Conservation (phyloP, 768 basidiomycete species). For the Suillus bovinus region DNA sequence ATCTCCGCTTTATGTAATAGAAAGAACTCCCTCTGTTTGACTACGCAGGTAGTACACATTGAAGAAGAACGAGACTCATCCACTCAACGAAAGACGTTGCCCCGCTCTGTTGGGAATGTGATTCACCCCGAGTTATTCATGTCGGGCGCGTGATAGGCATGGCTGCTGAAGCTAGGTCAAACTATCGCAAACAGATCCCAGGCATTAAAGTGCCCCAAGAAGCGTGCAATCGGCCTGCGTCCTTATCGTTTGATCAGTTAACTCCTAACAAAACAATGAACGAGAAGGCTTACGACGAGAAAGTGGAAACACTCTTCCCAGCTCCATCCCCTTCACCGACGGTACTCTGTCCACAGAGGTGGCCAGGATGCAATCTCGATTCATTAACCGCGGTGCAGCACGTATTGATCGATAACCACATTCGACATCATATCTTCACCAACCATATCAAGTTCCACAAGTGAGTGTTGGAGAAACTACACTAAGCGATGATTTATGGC, state of each 20-base stretch:
- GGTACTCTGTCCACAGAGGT: constrained; percentile 24
- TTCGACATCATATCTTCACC: constrained; percentile 49
- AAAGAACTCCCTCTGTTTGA: too few species aligned
- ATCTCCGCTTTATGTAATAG: too few species aligned
- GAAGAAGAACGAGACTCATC: constrained; percentile 8
- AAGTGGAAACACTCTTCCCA: constrained; percentile 26
- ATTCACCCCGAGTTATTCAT: constrained; percentile 58
- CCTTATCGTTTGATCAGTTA: background rate
- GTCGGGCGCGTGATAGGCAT: constrained; percentile 48
- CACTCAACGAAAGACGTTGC: constrained; percentile 49
- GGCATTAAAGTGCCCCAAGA: too few species aligned
- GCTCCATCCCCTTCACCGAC: constrained; percentile 28
- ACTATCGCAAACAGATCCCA: too few species aligned
- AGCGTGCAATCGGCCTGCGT: background rate
- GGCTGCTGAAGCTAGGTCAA: too few species aligned
- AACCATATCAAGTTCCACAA: constrained; percentile 52
- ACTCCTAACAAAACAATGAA: constrained; percentile 6
- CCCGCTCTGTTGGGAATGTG: constrained; percentile 49
- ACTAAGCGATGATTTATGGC: background rate
- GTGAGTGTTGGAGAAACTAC: constrained; percentile 30
- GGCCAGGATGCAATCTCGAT: constrained; percentile 25
- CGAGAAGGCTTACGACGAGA: background rate
- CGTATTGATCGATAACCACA: constrained; percentile 49
- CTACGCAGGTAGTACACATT: background rate
- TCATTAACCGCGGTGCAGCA: constrained; percentile 23